Conservation (phyloP, 805 yeast species). For the Saccharomycopsis sp. region DNA sequence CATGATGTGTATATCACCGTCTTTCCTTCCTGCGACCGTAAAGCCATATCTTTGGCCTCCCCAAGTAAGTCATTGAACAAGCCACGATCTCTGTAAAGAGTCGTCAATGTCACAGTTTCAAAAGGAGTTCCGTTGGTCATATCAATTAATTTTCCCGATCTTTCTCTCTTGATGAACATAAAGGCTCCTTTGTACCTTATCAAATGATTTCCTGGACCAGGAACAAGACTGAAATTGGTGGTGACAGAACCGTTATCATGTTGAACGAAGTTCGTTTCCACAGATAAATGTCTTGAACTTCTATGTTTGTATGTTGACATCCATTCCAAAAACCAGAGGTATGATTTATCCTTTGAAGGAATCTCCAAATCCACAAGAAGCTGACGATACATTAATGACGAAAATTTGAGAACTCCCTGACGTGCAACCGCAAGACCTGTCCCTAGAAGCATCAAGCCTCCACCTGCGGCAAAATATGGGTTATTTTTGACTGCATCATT, state of each 20-base stretch:
- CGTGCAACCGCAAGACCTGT: slow-evolving; percentile 76
- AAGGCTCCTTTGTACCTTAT: slow-evolving; percentile 80
- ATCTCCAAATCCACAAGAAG: slow-evolving; percentile 88
- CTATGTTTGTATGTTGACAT: slow-evolving; percentile 78
- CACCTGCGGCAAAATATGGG: slow-evolving; percentile 98
- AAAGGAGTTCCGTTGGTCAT: slow-evolving; percentile 88
- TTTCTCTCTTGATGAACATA: slow-evolving; percentile 81
- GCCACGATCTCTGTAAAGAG: slow-evolving; percentile 72
- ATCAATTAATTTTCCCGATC: slow-evolving; percentile 84
- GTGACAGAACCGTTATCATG: slow-evolving; percentile 90
- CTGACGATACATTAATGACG: slow-evolving; percentile 70
- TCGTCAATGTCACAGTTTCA: slow-evolving; percentile 92
- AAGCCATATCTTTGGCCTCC: slow-evolving; percentile 82
- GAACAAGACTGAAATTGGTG: slow-evolving; percentile 85
- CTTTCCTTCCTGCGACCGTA: slow-evolving; percentile 80
- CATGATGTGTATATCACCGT: slow-evolving; percentile 90
- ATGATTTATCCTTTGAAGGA: slow-evolving; percentile 87
- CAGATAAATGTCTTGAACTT: slow-evolving; percentile 77
- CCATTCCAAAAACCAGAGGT: slow-evolving; percentile 94
- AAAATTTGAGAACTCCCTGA: slow-evolving; percentile 54
- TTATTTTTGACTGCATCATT: slow-evolving; percentile 56
- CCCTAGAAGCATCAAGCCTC: slow-evolving; percentile 95
- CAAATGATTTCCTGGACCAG: slow-evolving; percentile 95
- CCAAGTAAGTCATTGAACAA: slow-evolving; percentile 63
- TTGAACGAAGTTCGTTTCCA: slow-evolving; percentile 78